Percentiles rank a stretch among this genome's conserved stretches.
phyloP scores from a whole-genome alignment of 2,329 filamentous ascomycete species.

The Pyrenophora seminiperda region DNA sequence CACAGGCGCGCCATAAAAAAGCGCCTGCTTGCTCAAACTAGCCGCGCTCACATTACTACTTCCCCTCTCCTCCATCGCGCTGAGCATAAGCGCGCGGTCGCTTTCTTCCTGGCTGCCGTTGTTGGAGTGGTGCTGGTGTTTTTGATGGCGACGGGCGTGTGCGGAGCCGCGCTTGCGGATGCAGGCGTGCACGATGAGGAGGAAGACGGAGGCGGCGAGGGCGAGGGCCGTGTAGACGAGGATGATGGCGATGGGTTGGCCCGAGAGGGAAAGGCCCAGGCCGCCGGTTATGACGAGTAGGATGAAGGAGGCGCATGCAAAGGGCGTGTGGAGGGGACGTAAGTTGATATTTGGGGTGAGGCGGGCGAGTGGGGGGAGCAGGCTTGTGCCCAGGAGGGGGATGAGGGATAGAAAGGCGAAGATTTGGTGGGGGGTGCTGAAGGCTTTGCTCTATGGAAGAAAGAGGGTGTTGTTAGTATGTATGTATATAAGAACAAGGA shows the following conservation, averaged over 20 bases:
- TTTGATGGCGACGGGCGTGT: slow-evolving; percentile 27
- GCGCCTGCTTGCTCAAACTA: slow-evolving; percentile 12
- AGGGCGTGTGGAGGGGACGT: slow-evolving; percentile 45
- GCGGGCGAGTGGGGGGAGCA: slow-evolving; percentile 37
- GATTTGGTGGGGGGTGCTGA: slow-evolving; percentile 55
- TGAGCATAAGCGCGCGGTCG: slow-evolving; percentile 30
- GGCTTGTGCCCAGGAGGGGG: slow-evolving; percentile 32
- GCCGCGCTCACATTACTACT: slow-evolving; percentile 10
- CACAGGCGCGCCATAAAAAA: slow-evolving; percentile 1
- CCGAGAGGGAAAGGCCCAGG: slow-evolving; percentile 39
- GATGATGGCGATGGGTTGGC: slow-evolving; percentile 29
- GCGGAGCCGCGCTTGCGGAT: slow-evolving; percentile 36
- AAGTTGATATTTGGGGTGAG: slow-evolving; percentile 47
- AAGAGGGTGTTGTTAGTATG: background rate
- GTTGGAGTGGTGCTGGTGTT: slow-evolving; percentile 6
- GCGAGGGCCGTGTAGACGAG: slow-evolving; percentile 37
- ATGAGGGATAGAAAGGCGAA: slow-evolving; percentile 57
- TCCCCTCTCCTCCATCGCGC: slow-evolving; percentile 18
- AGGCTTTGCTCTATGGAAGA: slow-evolving; percentile 46
- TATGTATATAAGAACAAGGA: background rate
- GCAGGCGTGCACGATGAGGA: slow-evolving; percentile 28
- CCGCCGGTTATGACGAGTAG: slow-evolving; percentile 42
- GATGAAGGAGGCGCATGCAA: slow-evolving; percentile 51
- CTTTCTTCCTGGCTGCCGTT: slow-evolving; percentile 22
- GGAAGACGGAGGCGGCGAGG: slow-evolving; percentile 31